Evolutionary conservation across 805 yeast species (phyloP).

Genomic region (Sungouiella blattae): DNA sequence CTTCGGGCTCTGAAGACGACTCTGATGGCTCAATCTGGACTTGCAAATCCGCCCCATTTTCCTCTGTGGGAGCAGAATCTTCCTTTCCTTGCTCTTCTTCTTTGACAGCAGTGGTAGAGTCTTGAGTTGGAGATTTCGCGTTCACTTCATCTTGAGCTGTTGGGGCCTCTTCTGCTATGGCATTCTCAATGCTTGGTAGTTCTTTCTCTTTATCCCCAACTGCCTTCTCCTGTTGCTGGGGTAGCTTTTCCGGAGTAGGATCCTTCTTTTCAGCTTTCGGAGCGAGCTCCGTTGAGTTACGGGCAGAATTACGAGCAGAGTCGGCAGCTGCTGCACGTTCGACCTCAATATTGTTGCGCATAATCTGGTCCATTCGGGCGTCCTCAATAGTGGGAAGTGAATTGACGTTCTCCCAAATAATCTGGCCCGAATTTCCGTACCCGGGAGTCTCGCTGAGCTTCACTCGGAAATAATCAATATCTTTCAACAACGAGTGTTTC

Average conservation of each 20-base stretch:
- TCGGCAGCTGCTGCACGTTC: conserved; percentile 5
- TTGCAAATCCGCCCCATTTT: too few relatives aligned
- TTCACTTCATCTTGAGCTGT: too few relatives aligned
- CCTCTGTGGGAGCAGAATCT: too few relatives aligned
- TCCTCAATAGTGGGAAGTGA: conserved; percentile 50
- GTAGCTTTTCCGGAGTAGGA: background rate
- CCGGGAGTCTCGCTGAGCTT: conserved; percentile 57
- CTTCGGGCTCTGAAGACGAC: too few relatives aligned
- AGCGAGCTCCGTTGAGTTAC: background rate
- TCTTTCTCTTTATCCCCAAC: background rate
- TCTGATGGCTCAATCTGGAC: too few relatives aligned
- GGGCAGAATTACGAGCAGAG: background rate
- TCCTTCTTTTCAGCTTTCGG: background rate
- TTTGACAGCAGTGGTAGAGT: too few relatives aligned
- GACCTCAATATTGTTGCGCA: conserved; percentile 36
- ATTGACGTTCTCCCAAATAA: conserved; percentile 59
- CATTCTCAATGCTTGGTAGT: too few relatives aligned
- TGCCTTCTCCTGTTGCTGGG: background rate
- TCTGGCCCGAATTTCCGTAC: conserved; percentile 58
- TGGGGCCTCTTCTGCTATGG: too few relatives aligned
- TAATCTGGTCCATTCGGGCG: conserved; percentile 41
- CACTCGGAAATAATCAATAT: conserved; percentile 62
- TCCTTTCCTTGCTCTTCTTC: too few relatives aligned
- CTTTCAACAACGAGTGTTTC: conserved; percentile 53
- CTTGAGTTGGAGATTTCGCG: too few relatives aligned